Evolutionary conservation across 192 early-diverging fungal genomes (phyloP), one percentile per base, ranked within the genome.

Genomic region (Rhizoclosmatium sp.): DNA sequence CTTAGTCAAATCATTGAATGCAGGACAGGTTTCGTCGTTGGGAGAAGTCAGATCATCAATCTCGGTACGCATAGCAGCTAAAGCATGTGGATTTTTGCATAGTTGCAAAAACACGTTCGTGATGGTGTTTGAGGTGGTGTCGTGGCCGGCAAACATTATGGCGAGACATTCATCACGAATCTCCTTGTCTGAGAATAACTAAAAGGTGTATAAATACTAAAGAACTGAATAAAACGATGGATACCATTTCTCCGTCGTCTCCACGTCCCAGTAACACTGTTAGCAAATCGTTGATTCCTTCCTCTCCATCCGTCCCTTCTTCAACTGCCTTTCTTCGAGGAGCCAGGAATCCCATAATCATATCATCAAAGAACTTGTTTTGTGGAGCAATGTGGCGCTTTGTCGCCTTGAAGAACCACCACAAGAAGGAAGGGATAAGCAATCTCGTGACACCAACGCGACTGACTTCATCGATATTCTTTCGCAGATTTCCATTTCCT

Each of bases 71-170:
- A 89, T n/a, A 3, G 69, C 58, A n/a, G 68, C 76, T 61, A 84
- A 78, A 4, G 83, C 31, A 16, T 81, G 47, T 14, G 85, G 87
- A 59, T 85, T 51, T 41, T 80, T 59, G 42, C 79, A 80, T 19
- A 88, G 47, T 60, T 85, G 81, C 23, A 83, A 71, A 47, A 89
- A 77, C 3, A 66, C 16, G 64, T 83, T 85, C 1, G 85, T 80
- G 7, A 87, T 45, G 2, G 85, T 87, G 54, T 88, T 87, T 0
- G 87, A 77, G 16, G 84, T 86, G 14, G 87, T 89, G 42, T 88
- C 88, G 54, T 89, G 84, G 3, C 88, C 87, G 41, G 88, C 88
- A 65, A 89, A 79, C 3, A 85, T 82, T 2, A 90, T 72, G 9
- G 81, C 83, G 5, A 90, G 58, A 10, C 82, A 58, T 59, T 90